These are phyloP conservation scores for Beta corolliflora DNA, from an alignment of 179 eudicot species.

Conservation along the genomic window DNA sequence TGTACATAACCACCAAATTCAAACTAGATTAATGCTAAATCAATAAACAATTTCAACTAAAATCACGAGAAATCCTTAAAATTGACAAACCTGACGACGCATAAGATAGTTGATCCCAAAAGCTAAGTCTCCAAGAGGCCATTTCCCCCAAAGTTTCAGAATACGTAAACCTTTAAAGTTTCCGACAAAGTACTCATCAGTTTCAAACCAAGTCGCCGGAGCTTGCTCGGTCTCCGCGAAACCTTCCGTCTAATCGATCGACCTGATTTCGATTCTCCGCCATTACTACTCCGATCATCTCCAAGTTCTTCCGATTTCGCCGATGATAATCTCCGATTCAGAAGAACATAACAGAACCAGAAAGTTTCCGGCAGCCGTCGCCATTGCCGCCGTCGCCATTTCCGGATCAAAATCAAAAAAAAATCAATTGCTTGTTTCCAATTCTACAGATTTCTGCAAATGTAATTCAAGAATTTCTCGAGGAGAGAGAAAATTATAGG, in stretches of 20 bases:
- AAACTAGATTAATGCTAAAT: not conserved
- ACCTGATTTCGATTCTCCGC: constrained; percentile 46
- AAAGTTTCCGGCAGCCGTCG: constrained; percentile 81
- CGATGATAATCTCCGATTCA: constrained; percentile 47
- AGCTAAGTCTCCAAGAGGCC: constrained; percentile 96
- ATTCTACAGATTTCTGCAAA: not conserved
- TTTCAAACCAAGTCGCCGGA: constrained; percentile 93
- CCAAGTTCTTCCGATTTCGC: constrained; percentile 36
- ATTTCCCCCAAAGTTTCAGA: constrained; percentile 90
- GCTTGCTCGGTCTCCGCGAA: constrained; percentile 81
- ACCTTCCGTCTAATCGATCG: constrained; percentile 53
- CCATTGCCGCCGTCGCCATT: constrained; percentile 82
- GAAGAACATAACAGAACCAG: constrained; percentile 58
- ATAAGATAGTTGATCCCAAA: constrained; percentile 89
- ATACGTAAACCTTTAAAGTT: constrained; percentile 81
- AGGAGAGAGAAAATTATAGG: constrained; percentile 4
- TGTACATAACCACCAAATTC: not conserved
- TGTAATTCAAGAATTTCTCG: not conserved
- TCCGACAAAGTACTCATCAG: constrained; percentile 75
- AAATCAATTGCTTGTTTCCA: not conserved
- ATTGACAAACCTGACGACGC: constrained; percentile 66
- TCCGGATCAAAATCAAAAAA: not conserved
- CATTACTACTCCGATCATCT: constrained; percentile 29
- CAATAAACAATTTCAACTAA: not conserved
- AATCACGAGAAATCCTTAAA: not conserved